Base-by-base conservation (phyloP, 140 eudicot species). In the Flaveria floridana region DNA sequence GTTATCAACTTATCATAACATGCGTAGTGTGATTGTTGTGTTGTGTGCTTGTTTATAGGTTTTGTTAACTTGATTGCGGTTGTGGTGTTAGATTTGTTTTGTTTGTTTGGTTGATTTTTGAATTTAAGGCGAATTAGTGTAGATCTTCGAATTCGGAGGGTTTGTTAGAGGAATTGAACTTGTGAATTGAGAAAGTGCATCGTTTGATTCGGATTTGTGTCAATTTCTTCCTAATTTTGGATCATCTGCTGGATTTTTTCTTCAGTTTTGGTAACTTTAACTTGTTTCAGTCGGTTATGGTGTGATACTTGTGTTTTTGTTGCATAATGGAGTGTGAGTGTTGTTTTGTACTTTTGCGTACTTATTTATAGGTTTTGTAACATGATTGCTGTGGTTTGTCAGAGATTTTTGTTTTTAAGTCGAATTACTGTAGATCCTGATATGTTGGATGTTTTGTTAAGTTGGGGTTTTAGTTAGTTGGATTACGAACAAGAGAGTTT, bases 91-190 rank as follows among this genome's bases (percentile, higher is more conserved):
- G 80, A n/a, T 34, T 34, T 34, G 41, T 34, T 34, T 7, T 34
- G 41, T 34, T 34, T 34, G 41, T 34, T 34, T 34, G 41, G 41
- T 34, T 34, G 10, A 39, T 34, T 12, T 57, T 34, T 41, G 5
- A 21, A 53, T 80, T 75, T 75, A 65, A 55, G 79, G 71, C 47
- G 79, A 42, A 66, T 73, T 72, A 9, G 19, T 55, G 82, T 37
- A 68, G 79, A 82, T 79, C 76, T 34, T 34, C 41, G 41, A 25
- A 26, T 46, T 65, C 37, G 14, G 48, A 46, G 64, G 48, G 42
- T 39, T 44, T 16, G 73, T 65, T 64, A 39, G 70, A 64, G 76
- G 69, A 59, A 80, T 74, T 55, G n/a, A 66, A 44, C 19, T 28
- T 50, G 4, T 68, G 7, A 13, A 57, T 68, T 80, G 52, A 61